These are phyloP conservation scores for Podospora anserina DNA, from an alignment of 495 filamentous ascomycete species.

Conservation along the genomic window DNA sequence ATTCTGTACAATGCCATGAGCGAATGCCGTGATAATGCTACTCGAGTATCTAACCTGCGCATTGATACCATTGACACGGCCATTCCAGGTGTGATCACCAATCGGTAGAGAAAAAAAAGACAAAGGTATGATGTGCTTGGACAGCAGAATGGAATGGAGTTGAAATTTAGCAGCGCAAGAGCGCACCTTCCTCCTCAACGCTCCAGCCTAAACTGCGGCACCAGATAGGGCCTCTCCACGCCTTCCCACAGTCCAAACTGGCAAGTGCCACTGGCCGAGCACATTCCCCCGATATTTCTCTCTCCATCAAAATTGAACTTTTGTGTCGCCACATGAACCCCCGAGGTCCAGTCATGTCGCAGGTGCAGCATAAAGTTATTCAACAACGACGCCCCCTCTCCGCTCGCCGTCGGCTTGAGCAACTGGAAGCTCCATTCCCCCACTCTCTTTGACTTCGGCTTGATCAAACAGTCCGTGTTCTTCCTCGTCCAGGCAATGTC, in stretches of 20 bases:
- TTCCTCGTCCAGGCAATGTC: neutral
- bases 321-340: neutral
- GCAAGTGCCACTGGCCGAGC: neutral
- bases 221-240: neutral
- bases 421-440: neutral
- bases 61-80: too few species aligned
- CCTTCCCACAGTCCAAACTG: neutral
- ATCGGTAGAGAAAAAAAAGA: neutral
- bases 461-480: neutral
- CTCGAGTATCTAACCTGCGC: too few species aligned
- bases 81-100: neutral
- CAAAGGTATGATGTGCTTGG: neutral
- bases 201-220: neutral
- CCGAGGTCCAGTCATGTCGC: neutral
- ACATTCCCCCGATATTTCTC: constrained; percentile 2
- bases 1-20: neutral
- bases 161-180: neutral
- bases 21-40: neutral
- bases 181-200: neutral
- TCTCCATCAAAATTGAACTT: neutral
- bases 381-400: neutral
- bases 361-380: constrained; percentile 1
- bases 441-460: neutral
- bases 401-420: constrained; percentile 3
- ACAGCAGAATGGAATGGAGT: neutral